Conservation (phyloP, 441 rosid genomes). For the Macaranga tanarius region DNA sequence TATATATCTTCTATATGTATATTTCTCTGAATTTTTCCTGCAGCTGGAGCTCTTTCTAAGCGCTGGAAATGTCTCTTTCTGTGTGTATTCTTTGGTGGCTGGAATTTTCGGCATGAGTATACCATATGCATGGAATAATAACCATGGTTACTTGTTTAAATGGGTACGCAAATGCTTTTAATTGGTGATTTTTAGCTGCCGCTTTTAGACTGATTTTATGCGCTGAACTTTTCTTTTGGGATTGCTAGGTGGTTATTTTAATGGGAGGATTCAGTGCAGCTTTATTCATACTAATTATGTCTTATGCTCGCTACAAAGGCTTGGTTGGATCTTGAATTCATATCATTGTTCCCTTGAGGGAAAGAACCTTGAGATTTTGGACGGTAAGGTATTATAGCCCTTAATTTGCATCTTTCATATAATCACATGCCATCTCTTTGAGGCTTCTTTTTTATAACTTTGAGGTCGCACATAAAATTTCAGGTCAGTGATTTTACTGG, state of each 20-base stretch:
- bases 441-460: neutral
- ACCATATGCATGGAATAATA: slow-evolving; percentile 72
- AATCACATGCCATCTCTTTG: neutral
- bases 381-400: neutral
- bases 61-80: slow-evolving; percentile 68
- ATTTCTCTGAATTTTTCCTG: slow-evolving; percentile 22
- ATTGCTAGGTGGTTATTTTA: slow-evolving; percentile 56
- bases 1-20: slow-evolving; percentile 1
- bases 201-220: neutral
- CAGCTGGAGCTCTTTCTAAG: slow-evolving; percentile 89
- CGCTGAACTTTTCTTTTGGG: neutral
- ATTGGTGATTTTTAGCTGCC: neutral
- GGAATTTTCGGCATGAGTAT: slow-evolving; percentile 93
- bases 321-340: slow-evolving; percentile 69
- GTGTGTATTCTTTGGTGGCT: slow-evolving; percentile 71
- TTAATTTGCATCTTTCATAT: neutral
- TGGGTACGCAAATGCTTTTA: slow-evolving; percentile 49
- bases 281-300: slow-evolving; percentile 53
- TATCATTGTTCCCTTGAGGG: neutral
- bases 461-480: slow-evolving; percentile 1
- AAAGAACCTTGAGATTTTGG: neutral
- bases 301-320: slow-evolving; percentile 79
- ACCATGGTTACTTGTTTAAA: slow-evolving; percentile 75
- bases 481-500: neutral
- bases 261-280: slow-evolving; percentile 38